Evolutionary conservation across 345 rosid genomes (phyloP).

Genomic region (Salix caprea): DNA sequence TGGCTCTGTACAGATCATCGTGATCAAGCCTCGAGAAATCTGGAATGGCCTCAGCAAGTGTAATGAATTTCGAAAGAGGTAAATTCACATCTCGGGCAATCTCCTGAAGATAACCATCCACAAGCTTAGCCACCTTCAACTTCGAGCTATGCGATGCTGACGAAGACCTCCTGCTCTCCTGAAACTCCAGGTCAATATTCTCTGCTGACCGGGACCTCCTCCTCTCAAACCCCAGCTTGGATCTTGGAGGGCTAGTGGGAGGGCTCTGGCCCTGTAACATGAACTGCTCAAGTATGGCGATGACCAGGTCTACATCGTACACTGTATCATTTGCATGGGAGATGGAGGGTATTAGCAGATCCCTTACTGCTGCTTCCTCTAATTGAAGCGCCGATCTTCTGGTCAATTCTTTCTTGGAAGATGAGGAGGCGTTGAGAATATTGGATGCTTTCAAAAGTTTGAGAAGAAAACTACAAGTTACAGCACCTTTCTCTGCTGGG

Average conservation of each 20-base stretch:
- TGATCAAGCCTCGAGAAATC: constrained; percentile 82
- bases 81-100: constrained; percentile 69
- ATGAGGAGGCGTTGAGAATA: constrained; percentile 60
- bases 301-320: constrained; percentile 75
- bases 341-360: constrained; percentile 67
- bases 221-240: constrained; percentile 65
- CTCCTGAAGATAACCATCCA: constrained; percentile 81
- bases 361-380: constrained; percentile 79
- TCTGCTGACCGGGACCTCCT: constrained; percentile 92
- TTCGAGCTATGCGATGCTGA: constrained; percentile 94
- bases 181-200: constrained; percentile 74
- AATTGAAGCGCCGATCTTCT: constrained; percentile 77
- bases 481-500: constrained; percentile 73
- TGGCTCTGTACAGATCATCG: constrained; percentile 89
- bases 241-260: constrained; percentile 79
- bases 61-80: constrained; percentile 73
- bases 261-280: constrained; percentile 92
- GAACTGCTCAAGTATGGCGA: constrained; percentile 75
- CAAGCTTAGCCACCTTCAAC: constrained; percentile 89
- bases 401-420: constrained; percentile 76
- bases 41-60: constrained; percentile 73
- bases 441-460: constrained; percentile 82
- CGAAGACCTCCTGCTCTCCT: constrained; percentile 88
- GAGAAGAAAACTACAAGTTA: constrained; percentile 78
- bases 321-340: constrained; percentile 40